Evolutionary conservation across 2,329 filamentous ascomycete genomes (phyloP).

Genomic region (Cercospora sesami): DNA sequence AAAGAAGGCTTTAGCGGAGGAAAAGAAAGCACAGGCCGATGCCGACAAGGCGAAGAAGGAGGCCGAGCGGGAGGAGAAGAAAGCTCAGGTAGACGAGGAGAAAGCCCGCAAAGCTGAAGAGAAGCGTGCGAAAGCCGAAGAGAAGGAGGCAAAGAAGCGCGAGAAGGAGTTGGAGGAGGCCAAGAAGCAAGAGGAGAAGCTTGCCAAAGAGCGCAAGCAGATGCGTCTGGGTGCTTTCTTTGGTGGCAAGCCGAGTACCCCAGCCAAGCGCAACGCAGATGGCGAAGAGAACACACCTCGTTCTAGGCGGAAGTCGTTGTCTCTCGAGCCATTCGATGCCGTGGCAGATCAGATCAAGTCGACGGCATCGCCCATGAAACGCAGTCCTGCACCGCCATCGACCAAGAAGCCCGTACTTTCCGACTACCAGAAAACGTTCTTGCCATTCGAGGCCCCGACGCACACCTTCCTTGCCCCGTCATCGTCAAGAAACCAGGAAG

Average conservation of each 20-base stretch:
- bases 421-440: slow-evolving; percentile 64
- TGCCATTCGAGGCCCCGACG: slow-evolving; percentile 76
- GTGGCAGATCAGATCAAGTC: slow-evolving; percentile 30
- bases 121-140: slow-evolving; percentile 42
- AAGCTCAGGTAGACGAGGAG: slow-evolving; percentile 43
- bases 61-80: slow-evolving; percentile 44
- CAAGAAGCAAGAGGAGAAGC: slow-evolving; percentile 35
- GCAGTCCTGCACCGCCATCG: slow-evolving; percentile 22
- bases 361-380: slow-evolving; percentile 32
- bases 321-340: slow-evolving; percentile 36
- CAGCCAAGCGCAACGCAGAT: slow-evolving; percentile 31
- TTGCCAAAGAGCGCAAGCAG: slow-evolving; percentile 37
- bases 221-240: slow-evolving; percentile 49
- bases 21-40: slow-evolving; percentile 37
- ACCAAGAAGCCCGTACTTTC: slow-evolving; percentile 35
- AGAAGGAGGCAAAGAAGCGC: slow-evolving; percentile 47
- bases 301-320: slow-evolving; percentile 41
- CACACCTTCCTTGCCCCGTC: slow-evolving; percentile 68
- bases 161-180: slow-evolving; percentile 40
- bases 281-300: slow-evolving; percentile 25
- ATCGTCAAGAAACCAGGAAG: slow-evolving; percentile 22
- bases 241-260: slow-evolving; percentile 39
- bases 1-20: slow-evolving; percentile 25
- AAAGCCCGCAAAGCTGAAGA: slow-evolving; percentile 42
- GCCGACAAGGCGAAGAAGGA: slow-evolving; percentile 42